A percentile compares a stretch with the other conserved stretches of the same genome.
These are phyloP conservation scores for Pulveroboletus sp. DNA, from an alignment of 768 basidiomycete species.

Conservation along the genomic window DNA sequence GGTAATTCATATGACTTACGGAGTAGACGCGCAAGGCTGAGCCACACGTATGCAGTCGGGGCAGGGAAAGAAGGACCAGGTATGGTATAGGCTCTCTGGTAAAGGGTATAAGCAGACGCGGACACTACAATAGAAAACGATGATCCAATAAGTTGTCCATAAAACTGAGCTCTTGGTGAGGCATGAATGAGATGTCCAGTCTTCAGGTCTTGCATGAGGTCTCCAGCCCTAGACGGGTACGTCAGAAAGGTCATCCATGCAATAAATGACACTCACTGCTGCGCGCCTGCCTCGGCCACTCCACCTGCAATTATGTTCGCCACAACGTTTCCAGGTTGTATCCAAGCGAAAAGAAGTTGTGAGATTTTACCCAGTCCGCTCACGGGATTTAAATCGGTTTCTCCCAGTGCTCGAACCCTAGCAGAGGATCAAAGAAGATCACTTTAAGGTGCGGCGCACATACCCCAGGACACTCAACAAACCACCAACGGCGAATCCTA, in stretches of 20 bases:
- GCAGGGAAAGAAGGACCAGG: constrained; percentile 95
- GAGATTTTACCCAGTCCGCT: constrained; percentile 93
- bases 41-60: constrained; percentile 94
- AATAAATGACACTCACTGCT: constrained; percentile 52
- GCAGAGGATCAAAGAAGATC: constrained; percentile 3
- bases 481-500: constrained; percentile 80
- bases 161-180: constrained; percentile 92
- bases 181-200: constrained; percentile 91
- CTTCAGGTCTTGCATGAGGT: constrained; percentile 98
- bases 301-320: constrained; percentile 97
- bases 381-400: constrained; percentile 92
- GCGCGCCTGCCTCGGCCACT: constrained; percentile 93
- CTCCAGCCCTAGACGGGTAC: constrained; percentile 64
- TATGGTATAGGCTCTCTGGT: constrained; percentile 81
- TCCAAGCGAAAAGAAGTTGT: constrained; percentile 89
- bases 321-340: constrained; percentile 93
- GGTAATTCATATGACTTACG: constrained; percentile 42
- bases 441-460: constrained; percentile 20
- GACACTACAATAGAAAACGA: constrained; percentile 85
- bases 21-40: constrained; percentile 67
- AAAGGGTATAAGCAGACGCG: constrained; percentile 80
- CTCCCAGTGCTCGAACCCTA: constrained; percentile 90
- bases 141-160: constrained; percentile 88
- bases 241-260: neutral
- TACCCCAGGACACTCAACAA: constrained; percentile 86